Conservation (phyloP, 768 basidiomycete genomes). For the Naganishia vishniacii region DNA sequence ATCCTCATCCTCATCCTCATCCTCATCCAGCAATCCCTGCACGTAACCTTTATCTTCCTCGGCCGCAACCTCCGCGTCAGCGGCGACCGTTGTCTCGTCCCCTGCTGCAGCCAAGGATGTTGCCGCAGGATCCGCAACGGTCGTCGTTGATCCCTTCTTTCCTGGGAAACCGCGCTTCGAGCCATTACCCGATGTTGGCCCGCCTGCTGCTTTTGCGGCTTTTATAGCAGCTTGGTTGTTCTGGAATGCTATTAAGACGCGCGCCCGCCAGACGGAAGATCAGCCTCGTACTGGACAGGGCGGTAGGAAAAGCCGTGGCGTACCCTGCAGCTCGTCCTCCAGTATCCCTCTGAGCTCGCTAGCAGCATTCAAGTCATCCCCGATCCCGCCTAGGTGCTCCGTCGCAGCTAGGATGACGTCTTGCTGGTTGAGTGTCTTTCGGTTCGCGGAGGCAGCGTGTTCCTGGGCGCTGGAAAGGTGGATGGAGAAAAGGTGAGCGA, state of each 20-base stretch:
- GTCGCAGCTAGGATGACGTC: conserved; percentile 68
- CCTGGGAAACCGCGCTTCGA: conserved; percentile 11
- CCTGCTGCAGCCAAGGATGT: too few species aligned
- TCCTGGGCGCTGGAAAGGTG: conserved; percentile 68
- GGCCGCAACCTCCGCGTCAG: too few species aligned
- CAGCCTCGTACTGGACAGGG: too few species aligned
- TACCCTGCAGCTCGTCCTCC: background rate
- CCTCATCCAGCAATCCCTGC: background rate
- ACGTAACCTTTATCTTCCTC: background rate
- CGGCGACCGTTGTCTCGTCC: too few species aligned
- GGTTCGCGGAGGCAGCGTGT: conserved; percentile 72
- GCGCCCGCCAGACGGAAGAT: too few species aligned
- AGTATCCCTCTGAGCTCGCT: background rate
- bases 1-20: conserved; percentile 3
- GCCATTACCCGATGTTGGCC: background rate
- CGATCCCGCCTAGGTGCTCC: conserved; percentile 4
- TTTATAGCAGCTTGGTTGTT: background rate
- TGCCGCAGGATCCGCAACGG: background rate
- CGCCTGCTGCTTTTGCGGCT: conserved; percentile 1
- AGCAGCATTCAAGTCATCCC: background rate
- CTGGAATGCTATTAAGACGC: background rate
- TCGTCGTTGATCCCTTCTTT: background rate
- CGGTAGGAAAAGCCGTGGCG: too few species aligned
- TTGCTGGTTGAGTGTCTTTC: conserved; percentile 80
- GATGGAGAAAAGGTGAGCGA: background rate